Evolutionary conservation across 2,329 filamentous ascomycete species (phyloP).

Genomic region (Pseudocercospora fuligena): DNA sequence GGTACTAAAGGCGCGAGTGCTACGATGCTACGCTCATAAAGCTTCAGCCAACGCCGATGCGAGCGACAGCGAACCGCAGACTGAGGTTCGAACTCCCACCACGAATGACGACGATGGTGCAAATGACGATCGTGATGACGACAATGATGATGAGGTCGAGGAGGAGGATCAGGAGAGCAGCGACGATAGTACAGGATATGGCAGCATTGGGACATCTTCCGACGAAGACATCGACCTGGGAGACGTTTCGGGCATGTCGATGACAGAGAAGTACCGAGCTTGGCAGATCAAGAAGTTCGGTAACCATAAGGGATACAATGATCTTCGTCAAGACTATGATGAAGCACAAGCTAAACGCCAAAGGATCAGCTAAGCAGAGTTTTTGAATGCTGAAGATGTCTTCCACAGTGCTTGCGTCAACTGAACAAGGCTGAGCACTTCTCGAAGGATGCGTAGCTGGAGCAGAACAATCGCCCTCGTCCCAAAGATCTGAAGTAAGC

Average conservation of each 20-base stretch:
- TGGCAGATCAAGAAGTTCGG: background rate
- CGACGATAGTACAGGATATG: background rate
- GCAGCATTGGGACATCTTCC: background rate
- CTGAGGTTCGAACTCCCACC: background rate
- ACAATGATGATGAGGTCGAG: too few relatives aligned
- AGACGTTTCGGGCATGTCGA: background rate
- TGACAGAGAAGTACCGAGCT: background rate
- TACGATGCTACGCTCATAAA: background rate
- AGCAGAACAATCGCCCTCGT: too few relatives aligned
- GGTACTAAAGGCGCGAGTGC: background rate
- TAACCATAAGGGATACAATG: background rate
- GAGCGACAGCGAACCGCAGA: background rate
- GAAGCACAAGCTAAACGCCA: background rate
- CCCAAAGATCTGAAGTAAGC: too few relatives aligned
- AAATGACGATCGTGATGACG: too few relatives aligned
- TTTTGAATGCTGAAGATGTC: too few relatives aligned
- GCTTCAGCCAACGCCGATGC: background rate
- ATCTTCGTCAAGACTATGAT: background rate
- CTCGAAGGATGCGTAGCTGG: too few relatives aligned
- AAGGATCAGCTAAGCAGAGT: background rate
- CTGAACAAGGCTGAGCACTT: too few relatives aligned
- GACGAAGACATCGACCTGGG: background rate
- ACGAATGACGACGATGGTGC: background rate
- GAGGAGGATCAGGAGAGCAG: background rate
- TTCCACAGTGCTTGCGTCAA: too few relatives aligned